These are phyloP conservation scores for Exophiala viscosa DNA, from an alignment of 2,329 filamentous ascomycete genomes.

Conservation along the genomic window DNA sequence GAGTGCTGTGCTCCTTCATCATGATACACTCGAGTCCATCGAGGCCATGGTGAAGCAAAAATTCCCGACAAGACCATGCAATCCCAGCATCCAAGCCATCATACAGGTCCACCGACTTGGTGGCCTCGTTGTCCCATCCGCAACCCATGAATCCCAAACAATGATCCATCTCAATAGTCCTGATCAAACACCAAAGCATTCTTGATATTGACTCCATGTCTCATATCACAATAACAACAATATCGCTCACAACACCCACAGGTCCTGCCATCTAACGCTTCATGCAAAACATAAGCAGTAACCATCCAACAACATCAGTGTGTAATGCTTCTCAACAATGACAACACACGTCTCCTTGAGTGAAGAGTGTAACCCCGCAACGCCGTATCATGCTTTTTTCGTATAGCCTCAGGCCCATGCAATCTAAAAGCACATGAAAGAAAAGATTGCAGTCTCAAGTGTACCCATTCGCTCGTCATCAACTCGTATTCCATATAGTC, in stretches of 20 bases:
- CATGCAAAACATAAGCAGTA: background rate
- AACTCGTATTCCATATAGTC: background rate
- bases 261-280: constrained; percentile 1
- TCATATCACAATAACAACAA: background rate
- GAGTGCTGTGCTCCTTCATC: too few relatives aligned
- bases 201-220: background rate
- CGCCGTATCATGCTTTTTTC: background rate
- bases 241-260: background rate
- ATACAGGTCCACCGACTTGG: too few relatives aligned
- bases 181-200: background rate
- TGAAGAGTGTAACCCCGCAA: background rate
- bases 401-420: background rate
- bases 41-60: too few relatives aligned
- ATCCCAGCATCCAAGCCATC: too few relatives aligned
- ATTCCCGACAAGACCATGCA: too few relatives aligned
- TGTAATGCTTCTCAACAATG: background rate
- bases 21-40: too few relatives aligned
- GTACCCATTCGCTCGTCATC: background rate
- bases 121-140: too few relatives aligned
- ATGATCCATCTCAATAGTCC: too few relatives aligned
- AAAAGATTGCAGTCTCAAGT: background rate
- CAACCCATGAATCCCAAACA: too few relatives aligned
- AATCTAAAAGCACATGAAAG: background rate
- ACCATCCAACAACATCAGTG: background rate
- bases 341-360: background rate